Conservation (phyloP, 108 stramenopile species). For the Cyclotella choctawhatcheeana region DNA sequence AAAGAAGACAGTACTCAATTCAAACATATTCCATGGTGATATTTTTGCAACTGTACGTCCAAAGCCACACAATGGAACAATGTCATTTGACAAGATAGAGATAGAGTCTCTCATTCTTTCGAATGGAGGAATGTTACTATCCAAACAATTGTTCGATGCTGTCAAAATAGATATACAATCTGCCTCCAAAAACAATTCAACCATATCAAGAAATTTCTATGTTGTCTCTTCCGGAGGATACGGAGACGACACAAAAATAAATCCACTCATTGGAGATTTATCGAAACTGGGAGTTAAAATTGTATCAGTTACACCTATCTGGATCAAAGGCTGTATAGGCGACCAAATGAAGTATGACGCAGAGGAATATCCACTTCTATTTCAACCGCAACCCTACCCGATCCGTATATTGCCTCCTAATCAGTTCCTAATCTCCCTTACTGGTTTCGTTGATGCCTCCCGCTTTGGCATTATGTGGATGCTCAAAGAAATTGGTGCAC, state of each 20-base stretch:
- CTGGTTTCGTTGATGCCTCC: slow-evolving; percentile 66
- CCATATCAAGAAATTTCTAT: slow-evolving; percentile 43
- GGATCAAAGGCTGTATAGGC: slow-evolving; percentile 62
- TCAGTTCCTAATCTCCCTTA: slow-evolving; percentile 55
- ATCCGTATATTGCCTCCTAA: slow-evolving; percentile 33
- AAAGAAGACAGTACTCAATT: slow-evolving; percentile 3
- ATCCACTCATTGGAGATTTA: slow-evolving; percentile 38
- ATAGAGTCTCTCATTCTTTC: slow-evolving; percentile 53
- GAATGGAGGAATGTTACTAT: slow-evolving; percentile 69
- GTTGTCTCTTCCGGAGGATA: slow-evolving; percentile 35
- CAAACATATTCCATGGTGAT: slow-evolving; percentile 61
- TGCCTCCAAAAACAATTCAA: slow-evolving; percentile 22
- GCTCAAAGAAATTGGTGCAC: slow-evolving; percentile 60
- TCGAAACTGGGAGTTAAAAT: slow-evolving; percentile 49
- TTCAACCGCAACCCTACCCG: slow-evolving; percentile 63
- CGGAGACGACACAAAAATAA: slow-evolving; percentile 1
- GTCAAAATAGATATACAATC: slow-evolving; percentile 47
- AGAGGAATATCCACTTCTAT: slow-evolving; percentile 45
- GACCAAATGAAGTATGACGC: slow-evolving; percentile 43
- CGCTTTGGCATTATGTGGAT: slow-evolving; percentile 60
- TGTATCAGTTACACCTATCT: slow-evolving; percentile 62
- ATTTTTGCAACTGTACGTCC: slow-evolving; percentile 60
- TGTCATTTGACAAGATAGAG: slow-evolving; percentile 53
- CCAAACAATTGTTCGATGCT: slow-evolving; percentile 60
- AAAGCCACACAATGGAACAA: slow-evolving; percentile 24